Percentiles rank a stretch among this genome's conserved stretches.
These are phyloP conservation scores for Naegleria fowleri DNA, from an alignment of 208 protist species.

Conservation along the genomic window DNA sequence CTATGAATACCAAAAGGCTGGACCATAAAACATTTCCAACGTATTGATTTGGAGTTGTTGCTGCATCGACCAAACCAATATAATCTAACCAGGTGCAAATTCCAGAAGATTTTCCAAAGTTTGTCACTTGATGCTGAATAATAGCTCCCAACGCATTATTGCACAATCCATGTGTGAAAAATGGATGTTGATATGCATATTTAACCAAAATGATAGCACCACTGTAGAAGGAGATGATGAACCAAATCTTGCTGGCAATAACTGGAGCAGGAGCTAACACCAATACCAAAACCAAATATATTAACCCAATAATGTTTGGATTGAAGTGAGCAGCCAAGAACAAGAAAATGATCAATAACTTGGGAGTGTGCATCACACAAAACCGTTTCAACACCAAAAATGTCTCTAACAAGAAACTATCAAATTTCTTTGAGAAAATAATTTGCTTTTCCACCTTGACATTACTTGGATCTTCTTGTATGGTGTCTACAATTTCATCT, in stretches of 20 bases:
- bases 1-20: not conserved
- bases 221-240: not conserved
- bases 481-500: not conserved
- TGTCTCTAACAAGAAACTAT: not conserved
- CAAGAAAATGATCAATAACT: constrained; percentile 2
- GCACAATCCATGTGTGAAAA: not conserved
- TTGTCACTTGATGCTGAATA: not conserved
- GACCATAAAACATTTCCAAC: not conserved
- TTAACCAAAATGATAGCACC: not conserved
- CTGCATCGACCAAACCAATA: not conserved
- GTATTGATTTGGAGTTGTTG: not conserved
- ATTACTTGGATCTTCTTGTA: not conserved
- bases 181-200: constrained; percentile 15
- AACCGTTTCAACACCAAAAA: not conserved
- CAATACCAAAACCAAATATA: not conserved
- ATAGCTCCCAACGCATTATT: not conserved
- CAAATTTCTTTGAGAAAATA: not conserved
- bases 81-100: not conserved
- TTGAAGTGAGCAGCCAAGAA: not conserved
- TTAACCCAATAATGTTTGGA: not conserved
- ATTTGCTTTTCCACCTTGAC: not conserved
- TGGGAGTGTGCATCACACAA: not conserved
- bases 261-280: not conserved
- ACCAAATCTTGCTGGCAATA: not conserved
- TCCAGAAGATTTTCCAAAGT: not conserved